Evolutionary conservation across 306 rosid genomes (phyloP).

Genomic region (Macrotyloma uniflorum): DNA sequence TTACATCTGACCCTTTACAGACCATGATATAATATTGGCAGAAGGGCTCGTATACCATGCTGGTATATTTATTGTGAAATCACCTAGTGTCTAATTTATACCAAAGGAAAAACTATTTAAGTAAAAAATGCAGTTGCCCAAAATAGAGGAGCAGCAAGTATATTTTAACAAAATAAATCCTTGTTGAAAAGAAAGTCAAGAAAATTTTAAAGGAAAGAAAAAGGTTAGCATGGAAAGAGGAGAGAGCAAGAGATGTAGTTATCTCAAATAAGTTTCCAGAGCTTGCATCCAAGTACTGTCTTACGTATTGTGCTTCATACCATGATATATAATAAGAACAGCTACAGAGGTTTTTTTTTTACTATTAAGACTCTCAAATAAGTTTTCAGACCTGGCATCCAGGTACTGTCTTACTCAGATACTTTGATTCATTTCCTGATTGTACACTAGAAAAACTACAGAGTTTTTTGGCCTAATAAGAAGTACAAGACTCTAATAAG

Average conservation of each 20-base stretch:
- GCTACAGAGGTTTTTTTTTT: background rate
- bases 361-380: background rate
- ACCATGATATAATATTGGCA: background rate
- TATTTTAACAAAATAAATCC: background rate
- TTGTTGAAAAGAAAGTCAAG: background rate
- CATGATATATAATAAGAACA: background rate
- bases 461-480: background rate
- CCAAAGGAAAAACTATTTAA: background rate
- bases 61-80: background rate
- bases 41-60: background rate
- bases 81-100: background rate
- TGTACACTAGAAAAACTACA: background rate
- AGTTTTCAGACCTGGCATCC: background rate
- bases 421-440: background rate
- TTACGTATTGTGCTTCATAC: background rate
- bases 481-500: background rate
- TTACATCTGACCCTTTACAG: background rate
- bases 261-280: background rate
- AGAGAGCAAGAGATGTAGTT: background rate
- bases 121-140: background rate
- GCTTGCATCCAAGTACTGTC: background rate
- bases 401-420: background rate
- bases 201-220: background rate
- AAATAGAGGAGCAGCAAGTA: background rate
- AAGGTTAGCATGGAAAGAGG: background rate